Evolutionary conservation across 495 filamentous ascomycete genomes (phyloP), one percentile per base, ranked within the genome.

Genomic region (Aspergillus sparsus): DNA sequence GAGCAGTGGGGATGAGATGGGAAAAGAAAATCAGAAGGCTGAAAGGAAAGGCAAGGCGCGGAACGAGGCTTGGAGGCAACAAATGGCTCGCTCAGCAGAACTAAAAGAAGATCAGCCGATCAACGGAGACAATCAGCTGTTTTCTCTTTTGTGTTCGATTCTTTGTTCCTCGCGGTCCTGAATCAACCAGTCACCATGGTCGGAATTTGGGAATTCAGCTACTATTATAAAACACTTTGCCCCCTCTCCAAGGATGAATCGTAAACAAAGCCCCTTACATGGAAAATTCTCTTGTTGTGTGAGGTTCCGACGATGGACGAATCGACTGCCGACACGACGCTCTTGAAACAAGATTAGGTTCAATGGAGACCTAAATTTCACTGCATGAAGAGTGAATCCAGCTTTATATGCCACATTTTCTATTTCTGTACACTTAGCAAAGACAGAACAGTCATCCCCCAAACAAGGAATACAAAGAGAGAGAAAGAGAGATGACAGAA

Each of bases 51-150:
- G 33, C 50, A 51, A 39, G 13, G 33, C 50, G 50, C 34, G 54
- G 39, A 55, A 55, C 54, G 55, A 58, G 55, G 46, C 46, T 39
- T 37, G 21, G 16, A 33, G 51, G 31, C 49, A 21, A 33, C 18
- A 34, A 51, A 51, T 31, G 10, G 21, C 49, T 51, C 18, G 49
- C 27, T 8, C 49, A 35, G 39, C 13, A 6, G 53, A 45, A 49
- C 47, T 32, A 37, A 49, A 42, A 44, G 15, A 33, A 51, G 62
- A 65, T 65, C 58, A 62, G 62, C 62, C 62, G 62, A 65, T 61
- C 49, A 57, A 34, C 50, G 36, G 32, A 47, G 18, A 34, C 41
- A 21, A 54, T 58, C 61, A 57, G 49, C 51, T 58, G 44, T 45
- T 51, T 35, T 21, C n/a, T 42, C 36, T 13, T 15, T 21, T 31